Conservation (phyloP, 495 filamentous ascomycete species). For the Clohesyomyces aquaticus region DNA sequence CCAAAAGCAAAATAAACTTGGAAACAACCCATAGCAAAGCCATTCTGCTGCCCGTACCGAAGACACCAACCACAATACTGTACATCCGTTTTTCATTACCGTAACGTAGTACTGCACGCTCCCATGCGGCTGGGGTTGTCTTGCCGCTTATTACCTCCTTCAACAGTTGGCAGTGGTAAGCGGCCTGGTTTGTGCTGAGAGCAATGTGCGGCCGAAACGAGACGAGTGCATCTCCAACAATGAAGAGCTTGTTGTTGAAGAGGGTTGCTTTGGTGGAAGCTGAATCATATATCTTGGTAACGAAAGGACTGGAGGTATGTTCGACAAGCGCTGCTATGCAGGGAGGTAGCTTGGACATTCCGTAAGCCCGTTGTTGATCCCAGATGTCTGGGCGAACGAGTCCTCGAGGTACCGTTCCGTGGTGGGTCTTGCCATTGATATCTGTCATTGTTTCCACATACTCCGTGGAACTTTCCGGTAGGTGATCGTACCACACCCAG, state of each 20-base stretch:
- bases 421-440: conserved; percentile 49
- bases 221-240: conserved; percentile 62
- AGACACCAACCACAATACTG: no score
- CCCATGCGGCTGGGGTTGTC: conserved; percentile 4
- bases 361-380: conserved; percentile 48
- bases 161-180: conserved; percentile 53
- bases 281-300: conserved; percentile 59
- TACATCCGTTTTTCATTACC: no score
- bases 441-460: conserved; percentile 59
- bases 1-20: no score
- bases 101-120: not conserved
- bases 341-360: conserved; percentile 47
- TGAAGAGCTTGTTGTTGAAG: conserved; percentile 54
- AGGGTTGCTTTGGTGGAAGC: conserved; percentile 51
- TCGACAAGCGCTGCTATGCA: conserved; percentile 58
- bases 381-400: conserved; percentile 50
- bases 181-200: conserved; percentile 55
- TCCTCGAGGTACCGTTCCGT: conserved; percentile 56
- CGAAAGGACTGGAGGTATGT: conserved; percentile 54
- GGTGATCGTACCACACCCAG: conserved; percentile 62
- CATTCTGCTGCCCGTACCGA: no score
- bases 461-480: conserved; percentile 50
- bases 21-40: no score
- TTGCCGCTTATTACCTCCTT: conserved; percentile 48
- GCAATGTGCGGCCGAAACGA: conserved; percentile 61